phyloP scores from a whole-genome alignment of 768 basidiomycete species.

The Heimioporus sp. region DNA sequence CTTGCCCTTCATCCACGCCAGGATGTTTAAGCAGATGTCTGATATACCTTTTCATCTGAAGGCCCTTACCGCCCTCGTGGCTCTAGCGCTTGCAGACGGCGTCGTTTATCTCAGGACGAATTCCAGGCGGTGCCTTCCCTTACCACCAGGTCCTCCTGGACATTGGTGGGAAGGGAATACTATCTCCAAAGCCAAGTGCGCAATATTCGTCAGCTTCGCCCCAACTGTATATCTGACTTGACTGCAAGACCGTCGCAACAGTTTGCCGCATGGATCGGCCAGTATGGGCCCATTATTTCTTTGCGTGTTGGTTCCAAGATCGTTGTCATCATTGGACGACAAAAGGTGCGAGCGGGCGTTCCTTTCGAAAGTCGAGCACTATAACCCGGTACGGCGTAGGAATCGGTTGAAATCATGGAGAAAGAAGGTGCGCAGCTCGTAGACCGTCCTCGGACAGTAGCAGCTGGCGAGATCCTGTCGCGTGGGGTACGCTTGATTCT shows the following conservation, averaged over 20 bases:
- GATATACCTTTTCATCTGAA: slow-evolving; percentile 12
- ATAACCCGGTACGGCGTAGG: slow-evolving; percentile 28
- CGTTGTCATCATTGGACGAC: slow-evolving; percentile 33
- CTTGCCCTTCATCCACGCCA: not conserved
- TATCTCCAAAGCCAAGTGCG: slow-evolving; percentile 27
- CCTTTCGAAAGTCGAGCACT: not conserved
- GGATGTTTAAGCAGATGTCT: slow-evolving; percentile 7
- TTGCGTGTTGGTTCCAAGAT: slow-evolving; percentile 44
- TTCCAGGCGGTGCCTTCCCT: slow-evolving; percentile 16
- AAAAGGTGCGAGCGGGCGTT: slow-evolving; percentile 36
- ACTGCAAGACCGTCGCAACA: slow-evolving; percentile 28
- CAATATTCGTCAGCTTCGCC: not conserved
- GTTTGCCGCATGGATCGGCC: slow-evolving; percentile 58
- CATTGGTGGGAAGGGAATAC: slow-evolving; percentile 33
- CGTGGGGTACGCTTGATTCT: slow-evolving; percentile 58
- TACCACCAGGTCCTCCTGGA: slow-evolving; percentile 32
- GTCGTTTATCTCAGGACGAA: slow-evolving; percentile 25
- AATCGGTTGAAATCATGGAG: slow-evolving; percentile 66
- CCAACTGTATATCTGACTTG: not conserved
- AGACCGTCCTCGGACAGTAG: slow-evolving; percentile 53
- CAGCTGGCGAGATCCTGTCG: slow-evolving; percentile 57
- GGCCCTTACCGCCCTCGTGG: slow-evolving; percentile 15
- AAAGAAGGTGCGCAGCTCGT: slow-evolving; percentile 55
- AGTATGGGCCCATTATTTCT: slow-evolving; percentile 61
- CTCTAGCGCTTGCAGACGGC: slow-evolving; percentile 13